Evolutionary conservation across 345 rosid species (phyloP), one percentile per base, ranked within the genome.

Genomic region (Lepidium aucheri): DNA sequence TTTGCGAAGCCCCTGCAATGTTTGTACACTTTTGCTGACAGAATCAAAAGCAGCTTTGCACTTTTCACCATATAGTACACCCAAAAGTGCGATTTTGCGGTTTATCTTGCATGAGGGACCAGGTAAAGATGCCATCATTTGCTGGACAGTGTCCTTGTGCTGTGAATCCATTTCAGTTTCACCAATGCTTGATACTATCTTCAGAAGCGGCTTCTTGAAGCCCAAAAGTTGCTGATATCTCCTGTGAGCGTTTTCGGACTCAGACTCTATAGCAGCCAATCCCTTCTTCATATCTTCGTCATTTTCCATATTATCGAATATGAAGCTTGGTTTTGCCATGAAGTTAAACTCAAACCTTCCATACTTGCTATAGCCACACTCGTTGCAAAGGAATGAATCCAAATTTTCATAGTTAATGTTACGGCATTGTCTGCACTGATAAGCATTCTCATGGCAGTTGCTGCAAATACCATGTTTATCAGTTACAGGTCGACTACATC

Each of bases 31-130:
- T 83, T 94, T 94, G 83, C 95, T 90, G 57, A 94, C 99, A 70
- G 99, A 94, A 78, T 90, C 99, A 82, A 94, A 94, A 75, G 99
- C 99, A 74, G 97, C 97, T 80, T 94, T 94, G 85, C 97, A 94
- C 75, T 94, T 94, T 81, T 94, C 99, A 77, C 96, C 97, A 77
- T 94, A 94, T 24, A 94, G 79, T 46, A 94, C 97, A 79, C 99
- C 99, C 69, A 94, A 90, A 81, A 94, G 97, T 63, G 96, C 93
- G 74, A 94, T 87, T 78, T 90, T 94, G 18, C 99, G 96, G 79
- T 94, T 94, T 65, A 90, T 87, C 87, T 94, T 94, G 74, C 95
- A 90, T 40, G 99, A 88, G 43, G 99, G 97, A 60, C 99, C 97
- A 34, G 97, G 93, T 70, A 94, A 79, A 76, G 99, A 90, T 13